Base-by-base conservation (phyloP, 2,329 filamentous ascomycete species). In the Aspergillus cejpii region DNA sequence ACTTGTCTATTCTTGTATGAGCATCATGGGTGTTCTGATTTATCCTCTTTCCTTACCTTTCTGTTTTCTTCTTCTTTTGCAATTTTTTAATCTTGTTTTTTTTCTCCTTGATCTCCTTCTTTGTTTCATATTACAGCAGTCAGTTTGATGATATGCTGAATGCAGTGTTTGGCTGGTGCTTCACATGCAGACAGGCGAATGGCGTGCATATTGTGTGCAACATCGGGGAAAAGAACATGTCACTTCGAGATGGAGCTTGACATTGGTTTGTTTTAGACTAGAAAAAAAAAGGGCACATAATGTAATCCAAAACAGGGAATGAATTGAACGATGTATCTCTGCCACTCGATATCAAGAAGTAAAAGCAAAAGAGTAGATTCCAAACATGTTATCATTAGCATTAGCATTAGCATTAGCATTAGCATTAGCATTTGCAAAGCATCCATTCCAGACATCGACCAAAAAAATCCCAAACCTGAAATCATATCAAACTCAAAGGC, bases 1-100 rank as follows among this genome's bases (percentile, higher is more conserved):
- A 63, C 43, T 58, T 54, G 48, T 54, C 43, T 59, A 47, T 49
- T 52, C 36, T 46, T 52, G 39, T 59, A 54, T 50, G 41, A 52
- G 50, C 33, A 55, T 52, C 43, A 43, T 38, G 36, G 23, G 26
- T 37, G 23, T 37, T 19, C 24, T 43, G 14, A 20, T 12, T 19
- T 20, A 11, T 12, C 31, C 17, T 11, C 14, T 17, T 34, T 8
- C 14, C n/a, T n/a, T n/a, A 6, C 31, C 17, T 47, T 42, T 43
- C 23, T 37, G 41, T 42, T 34, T 39, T 39, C 41, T 39, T 23
- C 33, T 54, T 47, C 27, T 44, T 44, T 51, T 51, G 38, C 17
- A 33, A 47, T 41, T 24, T 24, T 24, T 24, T 24, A 24, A 24
- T 24, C 23, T 24, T 8, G 8, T 24, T 4, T 24, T 24, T 24